These are phyloP conservation scores for Huntiella decipiens DNA, from an alignment of 2,329 filamentous ascomycete species.

Conservation along the genomic window DNA sequence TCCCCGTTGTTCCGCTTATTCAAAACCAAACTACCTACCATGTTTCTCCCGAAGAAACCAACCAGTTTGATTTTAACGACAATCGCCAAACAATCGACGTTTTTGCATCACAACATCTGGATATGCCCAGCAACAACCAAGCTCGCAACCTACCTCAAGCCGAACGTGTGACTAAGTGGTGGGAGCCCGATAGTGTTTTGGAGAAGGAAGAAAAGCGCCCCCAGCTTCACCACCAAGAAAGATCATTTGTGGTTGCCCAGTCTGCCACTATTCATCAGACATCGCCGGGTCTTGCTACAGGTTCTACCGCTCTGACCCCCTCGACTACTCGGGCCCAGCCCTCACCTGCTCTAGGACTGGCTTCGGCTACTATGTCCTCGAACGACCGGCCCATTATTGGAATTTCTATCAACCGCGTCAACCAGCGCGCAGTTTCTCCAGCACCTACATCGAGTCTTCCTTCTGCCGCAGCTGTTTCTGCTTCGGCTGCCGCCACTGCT, in stretches of 20 bases:
- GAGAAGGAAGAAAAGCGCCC: constrained; percentile 2
- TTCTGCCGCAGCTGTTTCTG: neutral
- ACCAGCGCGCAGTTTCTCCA: neutral
- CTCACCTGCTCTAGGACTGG: constrained; percentile 9
- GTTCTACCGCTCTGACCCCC: neutral
- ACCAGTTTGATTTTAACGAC: constrained; percentile 1
- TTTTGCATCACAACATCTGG: neutral
- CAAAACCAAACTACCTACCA: constrained; percentile 1
- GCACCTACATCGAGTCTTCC: no score
- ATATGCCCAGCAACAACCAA: neutral
- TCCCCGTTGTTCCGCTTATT: constrained; percentile 8
- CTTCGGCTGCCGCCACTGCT: neutral
- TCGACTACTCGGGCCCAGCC: constrained; percentile 5
- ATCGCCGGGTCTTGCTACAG: neutral
- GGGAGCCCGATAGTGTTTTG: neutral
- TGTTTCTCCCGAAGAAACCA: constrained; percentile 6
- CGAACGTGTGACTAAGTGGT: constrained; percentile 3
- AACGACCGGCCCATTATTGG: constrained; percentile 3
- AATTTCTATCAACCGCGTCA: neutral
- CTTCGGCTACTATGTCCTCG: constrained; percentile 12
- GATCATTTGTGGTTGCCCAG: neutral
- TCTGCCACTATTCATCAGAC: neutral
- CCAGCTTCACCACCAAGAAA: neutral
- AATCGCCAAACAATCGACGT: neutral
- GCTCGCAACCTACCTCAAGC: no score